Evolutionary conservation across 176 grass and related monocot species (phyloP).

Genomic region (Poa pratensis): DNA sequence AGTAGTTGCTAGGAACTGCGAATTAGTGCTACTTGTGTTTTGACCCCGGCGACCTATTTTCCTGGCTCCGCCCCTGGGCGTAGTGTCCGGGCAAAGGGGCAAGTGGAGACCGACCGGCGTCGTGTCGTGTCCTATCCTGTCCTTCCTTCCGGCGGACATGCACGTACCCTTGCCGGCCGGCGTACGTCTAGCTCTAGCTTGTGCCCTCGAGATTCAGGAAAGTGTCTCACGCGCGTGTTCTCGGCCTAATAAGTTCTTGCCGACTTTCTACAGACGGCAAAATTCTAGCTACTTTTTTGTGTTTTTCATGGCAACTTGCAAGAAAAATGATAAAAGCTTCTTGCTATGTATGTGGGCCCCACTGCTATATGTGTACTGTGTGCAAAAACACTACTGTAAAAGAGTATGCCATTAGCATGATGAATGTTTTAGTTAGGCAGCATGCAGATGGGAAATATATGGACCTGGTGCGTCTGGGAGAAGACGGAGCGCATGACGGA

Average conservation of each 20-base stretch:
- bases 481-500: conserved; percentile 91
- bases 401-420: no score
- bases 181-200: neutral
- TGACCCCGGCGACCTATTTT: no score
- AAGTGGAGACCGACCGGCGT: neutral
- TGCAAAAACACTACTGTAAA: no score
- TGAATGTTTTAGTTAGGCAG: no score
- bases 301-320: neutral
- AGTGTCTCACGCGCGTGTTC: neutral
- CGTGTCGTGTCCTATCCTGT: neutral
- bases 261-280: neutral
- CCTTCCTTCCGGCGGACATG: neutral
- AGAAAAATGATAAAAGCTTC: neutral
- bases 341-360: neutral
- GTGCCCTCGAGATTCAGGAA: neutral
- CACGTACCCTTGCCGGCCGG: neutral
- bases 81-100: neutral
- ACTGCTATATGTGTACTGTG: no score
- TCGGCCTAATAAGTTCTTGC: neutral
- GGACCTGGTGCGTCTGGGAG: conserved; percentile 67
- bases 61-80: no score
- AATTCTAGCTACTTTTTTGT: neutral
- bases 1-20: no score
- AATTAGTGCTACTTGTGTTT: no score
- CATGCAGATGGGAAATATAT: no score